A percentile compares a stretch with the other conserved stretches of the same genome.
Evolutionary conservation across 371 early-diverging fungal species (phyloP).

Genomic region (Coemansia sp.): DNA sequence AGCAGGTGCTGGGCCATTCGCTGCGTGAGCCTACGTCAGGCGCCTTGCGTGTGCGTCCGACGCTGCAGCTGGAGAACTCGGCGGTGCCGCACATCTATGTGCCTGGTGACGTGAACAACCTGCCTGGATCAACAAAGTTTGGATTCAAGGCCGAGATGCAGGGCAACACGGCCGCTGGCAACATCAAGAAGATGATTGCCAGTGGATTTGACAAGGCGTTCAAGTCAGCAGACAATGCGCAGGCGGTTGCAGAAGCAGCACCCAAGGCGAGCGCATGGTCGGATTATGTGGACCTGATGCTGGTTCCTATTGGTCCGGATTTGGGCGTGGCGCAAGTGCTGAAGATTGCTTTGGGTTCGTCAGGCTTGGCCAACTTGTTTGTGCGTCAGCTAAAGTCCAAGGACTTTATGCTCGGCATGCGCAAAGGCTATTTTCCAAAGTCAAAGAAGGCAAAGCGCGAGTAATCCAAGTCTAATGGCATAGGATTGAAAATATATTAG

Average conservation of each 20-base stretch:
- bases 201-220: constrained; percentile 19
- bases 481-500: no score
- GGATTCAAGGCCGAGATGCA: constrained; percentile 55
- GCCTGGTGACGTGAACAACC: constrained; percentile 59
- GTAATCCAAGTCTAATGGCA: not conserved
- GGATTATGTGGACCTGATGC: constrained; percentile 27
- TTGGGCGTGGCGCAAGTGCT: constrained; percentile 33
- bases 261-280: constrained; percentile 29
- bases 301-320: constrained; percentile 39
- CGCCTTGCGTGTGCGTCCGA: constrained; percentile 54
- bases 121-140: constrained; percentile 55
- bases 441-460: constrained; percentile 5
- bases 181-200: constrained; percentile 51
- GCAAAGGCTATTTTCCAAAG: constrained; percentile 21
- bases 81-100: constrained; percentile 56
- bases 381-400: constrained; percentile 32
- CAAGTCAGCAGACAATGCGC: not conserved
- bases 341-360: constrained; percentile 27
- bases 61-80: constrained; percentile 57
- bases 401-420: constrained; percentile 45
- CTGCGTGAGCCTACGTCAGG: constrained; percentile 15
- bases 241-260: constrained; percentile 7
- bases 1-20: not conserved
- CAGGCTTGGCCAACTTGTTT: constrained; percentile 14
- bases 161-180: constrained; percentile 48